These are phyloP conservation scores for Pyrus hybrid DNA, from an alignment of 331 rosid species.

Conservation along the genomic window DNA sequence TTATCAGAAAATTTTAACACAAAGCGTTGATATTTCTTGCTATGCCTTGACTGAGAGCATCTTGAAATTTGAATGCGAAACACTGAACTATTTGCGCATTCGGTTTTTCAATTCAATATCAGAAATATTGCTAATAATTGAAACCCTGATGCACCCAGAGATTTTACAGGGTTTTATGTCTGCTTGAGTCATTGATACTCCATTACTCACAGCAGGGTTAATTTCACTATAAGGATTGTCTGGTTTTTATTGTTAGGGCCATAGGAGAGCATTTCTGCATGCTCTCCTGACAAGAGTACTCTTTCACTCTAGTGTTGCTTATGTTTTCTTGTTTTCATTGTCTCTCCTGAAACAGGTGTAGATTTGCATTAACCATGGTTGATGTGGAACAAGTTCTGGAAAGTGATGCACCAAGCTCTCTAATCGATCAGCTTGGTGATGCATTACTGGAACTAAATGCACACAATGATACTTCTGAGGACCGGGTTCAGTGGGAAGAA, in stretches of 20 bases:
- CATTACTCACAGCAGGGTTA: not conserved
- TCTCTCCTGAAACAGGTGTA: conserved; percentile 15
- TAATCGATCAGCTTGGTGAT: conserved; percentile 50
- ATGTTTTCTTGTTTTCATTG: not conserved
- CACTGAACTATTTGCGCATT: not conserved
- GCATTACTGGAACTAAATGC: conserved; percentile 52
- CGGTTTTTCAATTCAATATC: not conserved
- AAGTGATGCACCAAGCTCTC: conserved; percentile 14
- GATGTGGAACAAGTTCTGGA: conserved; percentile 34
- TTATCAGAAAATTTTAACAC: not conserved
- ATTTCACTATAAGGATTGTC: not conserved
- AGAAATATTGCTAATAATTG: not conserved
- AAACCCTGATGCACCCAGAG: not conserved
- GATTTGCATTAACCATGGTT: conserved; percentile 28
- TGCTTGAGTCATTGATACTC: not conserved
- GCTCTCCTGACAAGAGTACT: not conserved
- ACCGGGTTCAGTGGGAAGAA: conserved; percentile 58
- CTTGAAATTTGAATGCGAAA: not conserved
- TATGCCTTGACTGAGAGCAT: not conserved
- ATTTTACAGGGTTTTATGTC: too few species aligned
- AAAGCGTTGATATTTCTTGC: not conserved
- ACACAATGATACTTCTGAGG: conserved; percentile 32
- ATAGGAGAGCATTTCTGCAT: not conserved
- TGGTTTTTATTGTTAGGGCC: not conserved
- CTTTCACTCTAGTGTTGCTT: not conserved